Evolutionary conservation across 768 basidiomycete genomes (phyloP).

Genomic region (Royoungia palumana): DNA sequence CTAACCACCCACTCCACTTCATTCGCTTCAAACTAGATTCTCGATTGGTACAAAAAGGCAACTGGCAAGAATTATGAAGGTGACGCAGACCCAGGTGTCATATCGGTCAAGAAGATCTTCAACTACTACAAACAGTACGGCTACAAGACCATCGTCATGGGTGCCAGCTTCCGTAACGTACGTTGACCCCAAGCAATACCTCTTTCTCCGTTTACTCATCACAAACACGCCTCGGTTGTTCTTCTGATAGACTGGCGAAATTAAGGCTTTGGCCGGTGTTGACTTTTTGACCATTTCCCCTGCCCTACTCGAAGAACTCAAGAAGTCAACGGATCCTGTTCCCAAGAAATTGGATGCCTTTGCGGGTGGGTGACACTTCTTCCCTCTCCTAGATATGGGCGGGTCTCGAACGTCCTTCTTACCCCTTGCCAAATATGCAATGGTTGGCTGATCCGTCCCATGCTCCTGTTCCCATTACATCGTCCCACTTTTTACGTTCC

Average conservation of each 20-base stretch:
- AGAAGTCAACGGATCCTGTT: constrained; percentile 70
- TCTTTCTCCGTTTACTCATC: constrained; percentile 1
- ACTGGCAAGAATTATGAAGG: constrained; percentile 87
- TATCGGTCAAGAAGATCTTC: constrained; percentile 95
- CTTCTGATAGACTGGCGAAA: constrained; percentile 70
- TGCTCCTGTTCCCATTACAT: not conserved
- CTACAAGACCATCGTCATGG: constrained; percentile 99
- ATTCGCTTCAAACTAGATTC: constrained; percentile 55
- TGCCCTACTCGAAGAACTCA: constrained; percentile 86
- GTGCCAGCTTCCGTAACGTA: constrained; percentile 98
- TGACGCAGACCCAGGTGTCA: constrained; percentile 92
- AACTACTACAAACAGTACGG: constrained; percentile 99
- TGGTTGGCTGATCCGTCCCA: constrained; percentile 10
- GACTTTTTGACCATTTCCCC: constrained; percentile 98
- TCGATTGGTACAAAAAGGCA: constrained; percentile 98
- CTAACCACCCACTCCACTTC: constrained; percentile 2
- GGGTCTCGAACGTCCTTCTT: not conserved
- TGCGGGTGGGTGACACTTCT: constrained; percentile 43
- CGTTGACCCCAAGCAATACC: constrained; percentile 25
- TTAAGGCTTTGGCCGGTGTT: constrained; percentile 91
- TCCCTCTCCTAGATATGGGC: not conserved
- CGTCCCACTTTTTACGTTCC: not conserved
- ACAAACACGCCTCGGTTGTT: constrained; percentile 1
- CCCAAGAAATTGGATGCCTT: constrained; percentile 79
- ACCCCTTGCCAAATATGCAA: not conserved